Base-by-base conservation (phyloP, 768 basidiomycete species). In the Leccinellum luteum region DNA sequence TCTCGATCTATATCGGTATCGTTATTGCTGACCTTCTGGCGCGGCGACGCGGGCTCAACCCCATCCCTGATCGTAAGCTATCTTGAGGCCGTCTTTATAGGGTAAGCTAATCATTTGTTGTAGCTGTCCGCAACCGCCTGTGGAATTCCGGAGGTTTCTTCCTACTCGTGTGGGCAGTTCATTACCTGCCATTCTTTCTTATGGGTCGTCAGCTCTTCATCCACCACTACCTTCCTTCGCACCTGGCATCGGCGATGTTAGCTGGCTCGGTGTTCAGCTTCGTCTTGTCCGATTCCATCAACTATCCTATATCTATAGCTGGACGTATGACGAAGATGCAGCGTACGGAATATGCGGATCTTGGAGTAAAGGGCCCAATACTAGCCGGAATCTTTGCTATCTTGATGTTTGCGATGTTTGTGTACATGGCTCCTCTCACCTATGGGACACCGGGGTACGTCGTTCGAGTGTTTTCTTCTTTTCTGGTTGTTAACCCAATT, bases 121-220 rank as follows among this genome's bases (percentile, higher is more conserved):
- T 61, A 98, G 96, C 88, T 59, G 85, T 94, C 27, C 92, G 94
- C 51, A 94, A 96, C 69, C 87, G 97, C 34, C 79, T 98, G 12
- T 92, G 94, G 85, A 95, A 98, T 70, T 94, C 94, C 48, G 85
- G 91, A 25, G 94, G 96, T 21, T 97, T 98, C 81, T 98, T 99
- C 85, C 75, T 94, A 54, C 76, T 94, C 30, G 84, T 96, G 25
- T 99, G 97, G 97, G 88, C 82, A 13, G 92, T 91, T 55, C 97
- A 99, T 72, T 99, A 97, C 76, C 77, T 89, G 68, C 97, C 97
- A 6, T 99, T 98, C 83, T 99, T 92, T 86, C 80, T 98, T 27
- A 96, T 99, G 93, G 89, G 82, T 68, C 90, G 97, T 38, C 97
- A 99, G 68, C 81, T 95, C 44, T 99, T 99, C 81, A 78, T 99